A percentile compares a stretch with the other conserved stretches of the same genome.
These are phyloP conservation scores for Pleurotus pulmonarius DNA, from an alignment of 768 basidiomycete genomes.

Conservation along the genomic window DNA sequence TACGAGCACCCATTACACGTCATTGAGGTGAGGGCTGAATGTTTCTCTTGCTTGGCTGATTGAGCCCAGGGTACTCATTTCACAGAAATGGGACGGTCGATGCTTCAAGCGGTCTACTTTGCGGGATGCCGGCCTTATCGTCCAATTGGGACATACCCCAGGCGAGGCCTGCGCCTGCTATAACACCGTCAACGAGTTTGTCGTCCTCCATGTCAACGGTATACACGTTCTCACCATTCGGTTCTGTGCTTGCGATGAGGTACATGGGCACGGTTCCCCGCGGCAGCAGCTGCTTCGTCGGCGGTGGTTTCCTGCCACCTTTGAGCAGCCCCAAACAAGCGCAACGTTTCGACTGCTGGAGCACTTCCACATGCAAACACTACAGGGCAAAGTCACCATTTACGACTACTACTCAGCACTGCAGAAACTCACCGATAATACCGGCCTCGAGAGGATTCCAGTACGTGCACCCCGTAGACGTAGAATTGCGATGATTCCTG, in stretches of 20 bases:
- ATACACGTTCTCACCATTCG: slow-evolving; percentile 25
- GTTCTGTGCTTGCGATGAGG: slow-evolving; percentile 26
- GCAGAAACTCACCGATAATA: slow-evolving; percentile 7
- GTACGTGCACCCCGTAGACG: not conserved
- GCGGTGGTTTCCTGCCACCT: slow-evolving; percentile 11
- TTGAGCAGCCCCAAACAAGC: slow-evolving; percentile 6
- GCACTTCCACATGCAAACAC: slow-evolving; percentile 11
- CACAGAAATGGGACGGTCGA: slow-evolving; percentile 4
- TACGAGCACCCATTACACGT: not conserved
- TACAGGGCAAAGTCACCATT: slow-evolving; percentile 11
- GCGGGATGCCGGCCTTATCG: slow-evolving; percentile 14
- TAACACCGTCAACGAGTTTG: slow-evolving; percentile 17
- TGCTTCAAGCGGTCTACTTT: slow-evolving; percentile 4
- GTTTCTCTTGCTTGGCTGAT: not conserved
- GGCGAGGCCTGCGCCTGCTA: not conserved
- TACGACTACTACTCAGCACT: slow-evolving; percentile 13
- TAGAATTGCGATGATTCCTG: not conserved
- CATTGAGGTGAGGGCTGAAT: not conserved
- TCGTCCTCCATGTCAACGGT: slow-evolving; percentile 24
- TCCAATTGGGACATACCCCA: slow-evolving; percentile 10
- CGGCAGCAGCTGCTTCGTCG: slow-evolving; percentile 9
- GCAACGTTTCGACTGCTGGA: slow-evolving; percentile 11
- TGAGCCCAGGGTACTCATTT: not conserved
- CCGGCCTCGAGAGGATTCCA: not conserved
- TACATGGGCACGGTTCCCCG: not conserved